Conservation (phyloP, 2,329 filamentous ascomycete species). For the Scedosporium apiospermum region DNA sequence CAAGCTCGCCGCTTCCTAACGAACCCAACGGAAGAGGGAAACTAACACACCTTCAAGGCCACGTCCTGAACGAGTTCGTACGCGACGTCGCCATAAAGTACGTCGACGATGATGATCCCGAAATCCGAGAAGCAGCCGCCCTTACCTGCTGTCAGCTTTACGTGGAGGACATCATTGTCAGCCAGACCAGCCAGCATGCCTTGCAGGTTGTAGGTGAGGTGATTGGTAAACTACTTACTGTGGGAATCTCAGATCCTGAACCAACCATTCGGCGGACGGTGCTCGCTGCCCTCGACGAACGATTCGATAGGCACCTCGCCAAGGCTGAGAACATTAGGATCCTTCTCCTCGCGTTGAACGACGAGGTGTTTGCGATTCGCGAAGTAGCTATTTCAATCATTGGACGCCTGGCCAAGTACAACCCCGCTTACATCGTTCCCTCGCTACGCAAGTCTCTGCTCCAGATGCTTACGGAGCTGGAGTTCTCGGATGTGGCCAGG, state of each 20-base stretch:
- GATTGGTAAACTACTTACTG: conserved; percentile 90
- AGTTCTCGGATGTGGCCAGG: conserved; percentile 86
- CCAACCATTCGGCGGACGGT: conserved; percentile 83
- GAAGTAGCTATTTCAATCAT: conserved; percentile 96
- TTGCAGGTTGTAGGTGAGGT: conserved; percentile 97
- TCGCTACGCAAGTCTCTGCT: conserved; percentile 90
- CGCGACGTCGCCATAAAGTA: conserved; percentile 97
- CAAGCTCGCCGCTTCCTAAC: background rate
- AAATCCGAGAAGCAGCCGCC: conserved; percentile 88
- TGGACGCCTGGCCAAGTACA: conserved; percentile 79
- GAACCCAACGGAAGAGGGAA: background rate
- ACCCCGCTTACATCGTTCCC: conserved; percentile 95
- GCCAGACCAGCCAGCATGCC: conserved; percentile 93
- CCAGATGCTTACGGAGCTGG: conserved; percentile 90
- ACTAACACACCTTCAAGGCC: conserved; percentile 34
- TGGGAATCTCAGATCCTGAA: conserved; percentile 87
- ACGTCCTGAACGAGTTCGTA: conserved; percentile 96
- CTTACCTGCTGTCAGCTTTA: conserved; percentile 97
- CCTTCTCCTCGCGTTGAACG: conserved; percentile 89
- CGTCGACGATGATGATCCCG: conserved; percentile 88
- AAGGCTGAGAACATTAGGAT: conserved; percentile 97
- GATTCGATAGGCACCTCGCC: conserved; percentile 93
- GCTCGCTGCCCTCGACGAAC: conserved; percentile 77
- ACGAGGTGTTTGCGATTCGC: conserved; percentile 84
- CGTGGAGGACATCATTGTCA: conserved; percentile 91